Evolutionary conservation across 202 grass and related monocot species (phyloP).

Genomic region (Schoenoplectus tabernaemontani): DNA sequence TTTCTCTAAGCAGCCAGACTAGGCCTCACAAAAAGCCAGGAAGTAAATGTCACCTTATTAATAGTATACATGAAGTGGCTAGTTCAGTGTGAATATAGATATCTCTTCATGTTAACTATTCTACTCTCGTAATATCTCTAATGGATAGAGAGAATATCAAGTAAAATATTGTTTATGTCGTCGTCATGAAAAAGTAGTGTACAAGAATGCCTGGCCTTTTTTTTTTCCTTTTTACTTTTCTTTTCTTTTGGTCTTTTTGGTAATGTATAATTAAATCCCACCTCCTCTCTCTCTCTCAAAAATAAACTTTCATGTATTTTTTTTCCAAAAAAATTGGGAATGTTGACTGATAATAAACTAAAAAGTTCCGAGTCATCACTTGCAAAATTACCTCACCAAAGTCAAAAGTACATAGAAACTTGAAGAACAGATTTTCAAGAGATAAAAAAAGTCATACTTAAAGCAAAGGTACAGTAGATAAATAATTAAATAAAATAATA

Average conservation of each 20-base stretch:
- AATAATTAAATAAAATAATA: not conserved
- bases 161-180: not conserved
- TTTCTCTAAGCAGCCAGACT: not conserved
- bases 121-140: constrained; percentile 12
- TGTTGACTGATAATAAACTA: not conserved
- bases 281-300: too few relatives aligned
- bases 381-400: not conserved
- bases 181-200: not conserved
- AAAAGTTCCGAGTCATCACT: not conserved
- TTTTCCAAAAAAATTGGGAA: not conserved
- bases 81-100: constrained; percentile 21
- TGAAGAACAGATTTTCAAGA: too few relatives aligned
- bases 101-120: constrained; percentile 17
- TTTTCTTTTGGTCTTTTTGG: not conserved
- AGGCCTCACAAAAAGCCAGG: constrained; percentile 10
- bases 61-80: constrained; percentile 3
- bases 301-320: not conserved
- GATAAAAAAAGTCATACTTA: not conserved
- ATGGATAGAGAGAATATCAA: not conserved
- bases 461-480: not conserved
- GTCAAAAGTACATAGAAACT: not conserved
- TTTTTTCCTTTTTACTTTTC: not conserved
- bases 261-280: not conserved
- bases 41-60: constrained; percentile 4
- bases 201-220: not conserved